Base-by-base conservation (phyloP, 2,329 filamentous ascomycete species). In the Colletotrichum lindemuthianum region DNA sequence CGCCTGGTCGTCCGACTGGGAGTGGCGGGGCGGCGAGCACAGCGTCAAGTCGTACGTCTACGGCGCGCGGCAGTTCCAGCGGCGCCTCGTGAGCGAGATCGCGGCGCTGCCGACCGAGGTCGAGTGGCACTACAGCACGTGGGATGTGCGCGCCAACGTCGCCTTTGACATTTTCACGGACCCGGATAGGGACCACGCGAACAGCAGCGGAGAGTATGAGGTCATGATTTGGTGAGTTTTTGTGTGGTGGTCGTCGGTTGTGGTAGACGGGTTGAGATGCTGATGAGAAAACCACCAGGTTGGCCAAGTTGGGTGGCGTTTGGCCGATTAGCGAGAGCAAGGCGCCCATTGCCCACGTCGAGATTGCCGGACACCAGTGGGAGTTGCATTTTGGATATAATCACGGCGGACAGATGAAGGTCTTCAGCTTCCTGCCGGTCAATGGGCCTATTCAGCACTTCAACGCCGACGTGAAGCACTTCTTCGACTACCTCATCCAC, bases 151-250 rank as follows among this genome's bases (percentile, higher is more conserved):
- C 39, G 85, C 85, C 56, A 82, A 90, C 70, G 87, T 90, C 13
- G 79, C 86, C 12, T 90, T 88, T 70, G 86, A 89, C 72, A 74
- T 89, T 54, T 90, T 90, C 76, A 86, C 86, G 13, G 77, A 78
- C 8, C 71, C 74, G 34, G 78, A 82, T 45, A 67, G 67, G 15
- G 65, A 72, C 33, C 73, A 73, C 49, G 63, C 57, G 43, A 74
- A 70, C 56, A 71, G 63, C 44, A 78, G 78, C 15, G 79, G 84
- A 2, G 75, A 75, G 36, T 89, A 86, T 71, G 88, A 90, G 75
- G 78, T 90, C 69, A 90, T 90, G 88, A 81, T 90, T 68, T 90
- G 88, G 88, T 73, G 59, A 36, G 70, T 59, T 9, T 5, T 8
- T 2, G 0, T 2, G 16, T 9, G 10, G 6, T 37, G 1, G 3